Conservation (phyloP, 2,329 filamentous ascomycete species). For the Eutypella sp. region DNA sequence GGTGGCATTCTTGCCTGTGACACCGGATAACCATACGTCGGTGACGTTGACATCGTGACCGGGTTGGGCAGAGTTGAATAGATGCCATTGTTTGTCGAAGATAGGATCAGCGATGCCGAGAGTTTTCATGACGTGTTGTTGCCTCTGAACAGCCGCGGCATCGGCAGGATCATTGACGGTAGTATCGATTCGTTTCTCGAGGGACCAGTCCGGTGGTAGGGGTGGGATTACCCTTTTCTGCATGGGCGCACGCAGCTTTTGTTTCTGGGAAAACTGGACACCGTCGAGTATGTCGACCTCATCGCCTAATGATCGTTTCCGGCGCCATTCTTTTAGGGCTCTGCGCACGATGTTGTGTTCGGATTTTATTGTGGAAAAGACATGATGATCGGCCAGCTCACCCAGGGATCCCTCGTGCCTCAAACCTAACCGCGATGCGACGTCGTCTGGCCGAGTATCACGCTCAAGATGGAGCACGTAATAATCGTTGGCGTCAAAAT, state of each 20-base stretch:
- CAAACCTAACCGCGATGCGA: slow-evolving; percentile 70
- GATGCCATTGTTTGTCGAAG: slow-evolving; percentile 92
- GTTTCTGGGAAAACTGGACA: slow-evolving; percentile 77
- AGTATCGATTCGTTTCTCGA: slow-evolving; percentile 17
- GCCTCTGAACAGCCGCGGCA: slow-evolving; percentile 47
- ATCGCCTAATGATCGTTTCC: slow-evolving; percentile 53
- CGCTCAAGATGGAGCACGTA: slow-evolving; percentile 82
- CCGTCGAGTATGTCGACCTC: slow-evolving; percentile 59
- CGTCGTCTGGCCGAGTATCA: slow-evolving; percentile 57
- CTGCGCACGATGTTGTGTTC: slow-evolving; percentile 54
- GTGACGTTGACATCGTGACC: slow-evolving; percentile 98
- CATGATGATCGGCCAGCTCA: slow-evolving; percentile 73
- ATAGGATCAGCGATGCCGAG: slow-evolving; percentile 85
- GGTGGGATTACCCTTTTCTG: slow-evolving; percentile 47
- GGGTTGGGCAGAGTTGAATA: slow-evolving; percentile 73
- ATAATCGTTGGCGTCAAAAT: slow-evolving; percentile 82
- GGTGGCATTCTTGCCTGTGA: slow-evolving; percentile 83
- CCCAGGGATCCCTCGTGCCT: slow-evolving; percentile 77
- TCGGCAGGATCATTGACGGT: slow-evolving; percentile 21
- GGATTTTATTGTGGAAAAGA: slow-evolving; percentile 71
- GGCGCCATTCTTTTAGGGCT: slow-evolving; percentile 48
- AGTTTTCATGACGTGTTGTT: slow-evolving; percentile 54
- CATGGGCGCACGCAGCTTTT: slow-evolving; percentile 45
- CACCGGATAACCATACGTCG: slow-evolving; percentile 81
- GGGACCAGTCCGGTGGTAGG: slow-evolving; percentile 24